Percentiles rank a stretch among this genome's conserved stretches.
These are phyloP conservation scores for Westerdykella ornata DNA, from an alignment of 2,329 filamentous ascomycete genomes.

Conservation along the genomic window DNA sequence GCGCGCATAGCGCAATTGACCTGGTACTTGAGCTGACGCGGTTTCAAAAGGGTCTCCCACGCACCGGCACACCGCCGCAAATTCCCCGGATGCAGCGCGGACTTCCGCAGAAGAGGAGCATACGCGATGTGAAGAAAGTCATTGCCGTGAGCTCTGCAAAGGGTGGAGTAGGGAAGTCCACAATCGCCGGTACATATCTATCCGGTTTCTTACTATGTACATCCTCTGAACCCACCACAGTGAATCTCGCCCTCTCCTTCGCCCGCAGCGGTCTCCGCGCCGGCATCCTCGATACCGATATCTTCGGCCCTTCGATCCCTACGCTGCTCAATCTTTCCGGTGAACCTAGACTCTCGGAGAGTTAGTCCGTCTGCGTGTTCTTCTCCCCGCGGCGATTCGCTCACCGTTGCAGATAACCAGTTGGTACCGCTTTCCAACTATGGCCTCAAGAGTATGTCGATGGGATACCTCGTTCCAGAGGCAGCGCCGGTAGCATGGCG, in stretches of 20 bases:
- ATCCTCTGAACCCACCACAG: constrained; percentile 23
- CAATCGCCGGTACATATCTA: constrained; percentile 61
- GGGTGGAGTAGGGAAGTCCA: constrained; percentile 96
- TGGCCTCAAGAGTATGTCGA: constrained; percentile 96
- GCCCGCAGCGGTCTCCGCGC: constrained; percentile 73
- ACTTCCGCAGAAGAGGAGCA: constrained; percentile 71
- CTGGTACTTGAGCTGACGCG: constrained; percentile 1
- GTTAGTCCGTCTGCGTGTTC: constrained; percentile 43
- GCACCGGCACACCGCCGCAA: constrained; percentile 58
- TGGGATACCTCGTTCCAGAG: constrained; percentile 84
- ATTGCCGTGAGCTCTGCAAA: constrained; percentile 96
- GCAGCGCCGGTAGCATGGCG: constrained; percentile 87
- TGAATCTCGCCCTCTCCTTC: constrained; percentile 80
- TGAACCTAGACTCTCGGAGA: constrained; percentile 66
- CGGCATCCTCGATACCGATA: constrained; percentile 90
- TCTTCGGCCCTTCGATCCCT: constrained; percentile 92
- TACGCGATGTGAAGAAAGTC: constrained; percentile 81
- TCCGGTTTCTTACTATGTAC: neutral
- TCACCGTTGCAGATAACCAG: constrained; percentile 56
- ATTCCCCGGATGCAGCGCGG: constrained; percentile 73
- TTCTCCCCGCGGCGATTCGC: neutral
- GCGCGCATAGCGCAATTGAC: constrained; percentile 6
- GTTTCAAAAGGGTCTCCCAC: constrained; percentile 74
- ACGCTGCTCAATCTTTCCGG: constrained; percentile 77
- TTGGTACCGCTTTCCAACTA: constrained; percentile 87